Evolutionary conservation across 1,284 basidiomycete genomes (phyloP).

Genomic region (Cryptococcus maquisensis): DNA sequence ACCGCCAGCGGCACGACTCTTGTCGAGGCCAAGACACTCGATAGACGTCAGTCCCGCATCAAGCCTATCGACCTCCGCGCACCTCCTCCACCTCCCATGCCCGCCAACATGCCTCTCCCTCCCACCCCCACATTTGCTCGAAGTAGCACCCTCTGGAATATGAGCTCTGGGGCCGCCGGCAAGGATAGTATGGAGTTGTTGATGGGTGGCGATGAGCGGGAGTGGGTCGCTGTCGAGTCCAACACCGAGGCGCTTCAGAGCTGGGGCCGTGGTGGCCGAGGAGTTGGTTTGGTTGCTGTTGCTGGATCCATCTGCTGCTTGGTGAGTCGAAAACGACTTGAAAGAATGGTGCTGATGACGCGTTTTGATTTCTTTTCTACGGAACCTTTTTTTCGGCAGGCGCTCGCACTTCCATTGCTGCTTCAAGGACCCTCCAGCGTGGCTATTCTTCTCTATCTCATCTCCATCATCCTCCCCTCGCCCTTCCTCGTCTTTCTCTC

Average conservation of each 20-base stretch:
- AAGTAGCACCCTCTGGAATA: conserved; percentile 21
- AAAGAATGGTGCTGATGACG: background rate
- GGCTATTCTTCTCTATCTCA: conserved; percentile 19
- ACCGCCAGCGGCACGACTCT: background rate
- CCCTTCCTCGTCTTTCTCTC: conserved; percentile 25
- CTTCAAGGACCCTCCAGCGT: conserved; percentile 11
- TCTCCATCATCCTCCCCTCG: conserved; percentile 26
- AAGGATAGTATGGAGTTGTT: conserved; percentile 34
- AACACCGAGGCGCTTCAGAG: conserved; percentile 21
- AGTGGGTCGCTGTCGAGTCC: conserved; percentile 29
- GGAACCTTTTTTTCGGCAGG: conserved; percentile 14
- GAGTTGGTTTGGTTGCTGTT: conserved; percentile 25
- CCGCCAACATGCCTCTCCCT: conserved; percentile 29
- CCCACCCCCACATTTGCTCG: conserved; percentile 28
- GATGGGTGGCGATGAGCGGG: conserved; percentile 22
- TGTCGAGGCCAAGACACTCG: conserved; percentile 9
- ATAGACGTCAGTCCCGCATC: conserved; percentile 1
- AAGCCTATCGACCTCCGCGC: conserved; percentile 12
- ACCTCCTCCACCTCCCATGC: conserved; percentile 35
- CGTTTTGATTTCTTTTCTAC: background rate
- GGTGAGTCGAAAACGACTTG: conserved; percentile 16
- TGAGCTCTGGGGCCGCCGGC: conserved; percentile 1
- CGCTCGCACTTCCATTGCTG: conserved; percentile 22
- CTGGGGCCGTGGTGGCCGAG: conserved; percentile 24
- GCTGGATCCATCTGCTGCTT: conserved; percentile 17